Base-by-base conservation (phyloP, 2,329 filamentous ascomycete genomes). In the Cordyceps cicadae region DNA sequence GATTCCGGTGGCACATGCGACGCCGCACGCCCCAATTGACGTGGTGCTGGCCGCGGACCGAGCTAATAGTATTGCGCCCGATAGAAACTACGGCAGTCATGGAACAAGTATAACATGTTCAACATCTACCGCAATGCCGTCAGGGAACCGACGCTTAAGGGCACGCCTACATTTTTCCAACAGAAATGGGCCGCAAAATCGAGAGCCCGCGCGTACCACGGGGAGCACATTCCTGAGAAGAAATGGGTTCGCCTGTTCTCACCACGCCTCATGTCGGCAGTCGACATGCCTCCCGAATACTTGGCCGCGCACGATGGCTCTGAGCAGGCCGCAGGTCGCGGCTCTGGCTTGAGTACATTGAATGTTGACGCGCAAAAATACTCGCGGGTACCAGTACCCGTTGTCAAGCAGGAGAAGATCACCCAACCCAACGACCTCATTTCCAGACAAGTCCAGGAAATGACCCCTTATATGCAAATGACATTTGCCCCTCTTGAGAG, bases 91-190 rank as follows among this genome's bases (percentile, higher is more conserved):
- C 88, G 93, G 69, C 90, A 94, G 80, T 91, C 92, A 79, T 97
- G 93, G 94, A 96, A 91, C 81, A 96, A 96, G 79, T 92, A 91
- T 81, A 96, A 96, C 72, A 82, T 99, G 65, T 99, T 90, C 84
- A 97, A 97, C 77, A 77, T 99, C 66, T 77, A 79, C 55, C 72
- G 72, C 46, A 66, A 67, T 21, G 67, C 67, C 34, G 73, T 72
- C 17, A 66, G 66, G 54, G 73, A 70, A 67, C 63, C 69, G 6
- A 64, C 66, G 26, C 68, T 70, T 37, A 70, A 66, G 21, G 69
- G 71, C 17, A 67, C 67, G 55, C 75, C 77, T 64, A 97, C 92
- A 50, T 95, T 94, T 77, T 99, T 96, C 82, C 93, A 97, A 81
- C 93, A 97, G 77, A 99, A 99, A 87, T 99, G 93, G 93, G 75